Conservation (phyloP, 306 rosid species). For the Vigna reflexopilosa region DNA sequence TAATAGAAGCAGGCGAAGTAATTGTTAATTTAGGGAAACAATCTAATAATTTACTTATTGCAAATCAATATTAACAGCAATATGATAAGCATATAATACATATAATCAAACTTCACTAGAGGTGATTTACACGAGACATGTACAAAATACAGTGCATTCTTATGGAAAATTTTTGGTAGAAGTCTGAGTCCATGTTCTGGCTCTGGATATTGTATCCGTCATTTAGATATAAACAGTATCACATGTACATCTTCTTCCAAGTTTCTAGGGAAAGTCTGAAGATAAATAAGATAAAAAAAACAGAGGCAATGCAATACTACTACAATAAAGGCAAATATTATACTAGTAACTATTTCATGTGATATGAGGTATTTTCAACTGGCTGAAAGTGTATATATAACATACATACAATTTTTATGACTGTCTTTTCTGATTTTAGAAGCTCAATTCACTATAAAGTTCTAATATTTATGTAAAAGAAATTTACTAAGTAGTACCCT, state of each 20-base stretch:
- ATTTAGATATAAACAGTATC: constrained; percentile 3
- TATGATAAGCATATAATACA: neutral
- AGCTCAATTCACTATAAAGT: neutral
- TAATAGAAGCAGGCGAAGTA: constrained; percentile 4
- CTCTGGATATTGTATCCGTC: neutral
- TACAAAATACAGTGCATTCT: neutral
- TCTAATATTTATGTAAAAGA: neutral
- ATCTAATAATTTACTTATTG: constrained; percentile 8
- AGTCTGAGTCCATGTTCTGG: neutral
- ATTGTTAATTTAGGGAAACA: constrained; percentile 2
- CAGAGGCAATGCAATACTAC: constrained; percentile 5
- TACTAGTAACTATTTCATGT: neutral
- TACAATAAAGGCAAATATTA: neutral
- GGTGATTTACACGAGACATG: neutral
- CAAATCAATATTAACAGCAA: constrained; percentile 10
- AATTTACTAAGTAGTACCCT: neutral
- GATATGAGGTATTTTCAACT: neutral
- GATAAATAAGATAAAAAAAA: neutral
- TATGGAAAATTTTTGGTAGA: neutral
- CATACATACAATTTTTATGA: neutral
- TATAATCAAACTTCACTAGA: constrained; percentile 7
- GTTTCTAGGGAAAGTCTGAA: neutral
- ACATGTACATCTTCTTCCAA: neutral
- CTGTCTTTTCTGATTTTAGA: constrained; percentile 18
- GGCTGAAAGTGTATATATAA: neutral